Percentiles rank a stretch among this genome's conserved stretches.
These are phyloP conservation scores for Candida tropicalis DNA, from an alignment of 1,139 yeast species.

Conservation along the genomic window DNA sequence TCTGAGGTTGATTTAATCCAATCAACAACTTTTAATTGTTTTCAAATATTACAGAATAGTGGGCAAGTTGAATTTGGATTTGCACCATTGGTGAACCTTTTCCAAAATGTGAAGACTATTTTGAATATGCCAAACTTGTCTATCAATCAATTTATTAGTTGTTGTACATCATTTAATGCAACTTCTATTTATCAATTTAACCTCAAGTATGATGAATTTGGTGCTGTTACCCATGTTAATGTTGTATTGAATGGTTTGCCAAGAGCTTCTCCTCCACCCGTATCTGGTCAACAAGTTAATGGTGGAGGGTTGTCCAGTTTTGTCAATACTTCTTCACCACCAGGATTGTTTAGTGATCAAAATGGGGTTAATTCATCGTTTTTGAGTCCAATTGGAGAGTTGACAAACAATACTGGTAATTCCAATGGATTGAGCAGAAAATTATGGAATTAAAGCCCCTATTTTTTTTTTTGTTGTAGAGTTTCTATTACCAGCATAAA, in stretches of 20 bases:
- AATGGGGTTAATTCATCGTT: constrained; percentile 9
- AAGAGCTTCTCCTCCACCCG: constrained; percentile 13
- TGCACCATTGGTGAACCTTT: constrained; percentile 38
- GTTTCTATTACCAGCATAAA: no score
- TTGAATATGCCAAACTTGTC: constrained; percentile 32
- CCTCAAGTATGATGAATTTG: constrained; percentile 49
- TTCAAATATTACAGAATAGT: constrained; percentile 31
- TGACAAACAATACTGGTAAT: constrained; percentile 8
- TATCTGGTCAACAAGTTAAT: neutral
- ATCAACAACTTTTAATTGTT: constrained; percentile 35
- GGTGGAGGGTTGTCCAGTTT: constrained; percentile 12
- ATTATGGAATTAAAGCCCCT: constrained; percentile 20
- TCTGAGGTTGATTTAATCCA: constrained; percentile 16
- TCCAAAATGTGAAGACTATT: constrained; percentile 33
- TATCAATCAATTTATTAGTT: constrained; percentile 46
- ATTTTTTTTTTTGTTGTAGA: neutral
- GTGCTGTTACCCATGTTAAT: constrained; percentile 48
- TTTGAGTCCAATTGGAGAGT: constrained; percentile 17
- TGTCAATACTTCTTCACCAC: constrained; percentile 12
- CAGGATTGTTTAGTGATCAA: constrained; percentile 16
- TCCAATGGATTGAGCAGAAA: constrained; percentile 17
- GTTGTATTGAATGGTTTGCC: constrained; percentile 19
- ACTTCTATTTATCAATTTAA: constrained; percentile 39
- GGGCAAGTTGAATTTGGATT: constrained; percentile 44
- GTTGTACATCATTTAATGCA: constrained; percentile 24